Conservation (phyloP, 163 green algal genomes). For the Chlorella variabilis region DNA sequence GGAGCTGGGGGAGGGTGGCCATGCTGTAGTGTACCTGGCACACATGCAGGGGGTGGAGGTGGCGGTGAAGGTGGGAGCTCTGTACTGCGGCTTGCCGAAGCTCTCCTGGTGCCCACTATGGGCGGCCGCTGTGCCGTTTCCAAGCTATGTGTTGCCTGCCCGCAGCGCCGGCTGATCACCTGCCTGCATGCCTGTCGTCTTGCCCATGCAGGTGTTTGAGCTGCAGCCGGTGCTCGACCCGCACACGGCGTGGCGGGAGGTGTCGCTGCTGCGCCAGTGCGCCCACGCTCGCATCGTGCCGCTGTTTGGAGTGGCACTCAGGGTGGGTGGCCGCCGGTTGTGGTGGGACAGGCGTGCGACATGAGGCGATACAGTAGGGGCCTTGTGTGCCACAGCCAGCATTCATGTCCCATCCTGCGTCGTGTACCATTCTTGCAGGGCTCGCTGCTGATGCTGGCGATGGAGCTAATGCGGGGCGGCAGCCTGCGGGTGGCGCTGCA, state of each 20-base stretch:
- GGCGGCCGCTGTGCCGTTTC: too few relatives aligned
- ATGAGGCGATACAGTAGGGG: too few relatives aligned
- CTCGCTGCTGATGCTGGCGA: constrained; percentile 7
- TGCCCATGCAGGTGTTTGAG: constrained; percentile 7
- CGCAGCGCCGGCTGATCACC: too few relatives aligned
- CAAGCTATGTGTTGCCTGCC: too few relatives aligned
- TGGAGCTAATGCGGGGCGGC: constrained; percentile 8
- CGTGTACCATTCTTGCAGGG: too few relatives aligned
- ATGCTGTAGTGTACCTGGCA: constrained; percentile 6
- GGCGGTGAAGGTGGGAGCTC: constrained; percentile 23
- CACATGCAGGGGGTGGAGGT: background rate
- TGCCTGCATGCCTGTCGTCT: background rate
- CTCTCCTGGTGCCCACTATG: too few relatives aligned
- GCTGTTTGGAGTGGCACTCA: background rate
- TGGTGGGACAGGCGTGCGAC: too few relatives aligned
- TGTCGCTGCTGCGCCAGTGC: background rate
- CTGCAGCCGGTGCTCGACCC: background rate
- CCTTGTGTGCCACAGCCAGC: too few relatives aligned
- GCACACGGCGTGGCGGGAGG: background rate
- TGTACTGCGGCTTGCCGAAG: too few relatives aligned
- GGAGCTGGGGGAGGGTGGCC: background rate
- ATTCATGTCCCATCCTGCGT: too few relatives aligned
- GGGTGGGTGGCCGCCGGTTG: too few relatives aligned
- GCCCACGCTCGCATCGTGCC: background rate
- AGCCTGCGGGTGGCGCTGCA: background rate